These are phyloP conservation scores for Dimocarpus longan DNA, from an alignment of 345 rosid genomes.

Conservation along the genomic window DNA sequence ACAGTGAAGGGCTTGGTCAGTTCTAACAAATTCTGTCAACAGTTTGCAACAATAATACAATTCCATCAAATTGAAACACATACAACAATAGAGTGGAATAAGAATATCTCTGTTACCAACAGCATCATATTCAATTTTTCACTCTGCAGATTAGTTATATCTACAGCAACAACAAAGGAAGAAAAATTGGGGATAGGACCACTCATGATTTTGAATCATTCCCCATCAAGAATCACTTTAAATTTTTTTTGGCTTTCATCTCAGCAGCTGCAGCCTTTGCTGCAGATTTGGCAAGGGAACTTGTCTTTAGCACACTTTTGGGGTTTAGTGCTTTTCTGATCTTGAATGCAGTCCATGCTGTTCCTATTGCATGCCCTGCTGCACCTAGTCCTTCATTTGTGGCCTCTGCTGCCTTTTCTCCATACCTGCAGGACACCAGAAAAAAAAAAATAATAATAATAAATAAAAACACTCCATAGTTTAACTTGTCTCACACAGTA, in stretches of 20 bases:
- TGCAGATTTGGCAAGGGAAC: slow-evolving; percentile 68
- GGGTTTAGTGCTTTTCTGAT: slow-evolving; percentile 84
- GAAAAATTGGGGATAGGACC: background rate
- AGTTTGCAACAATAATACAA: background rate
- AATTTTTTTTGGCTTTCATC: slow-evolving; percentile 41
- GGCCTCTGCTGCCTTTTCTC: slow-evolving; percentile 82
- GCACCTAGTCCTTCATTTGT: slow-evolving; percentile 83
- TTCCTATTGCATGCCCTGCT: slow-evolving; percentile 82
- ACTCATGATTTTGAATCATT: background rate
- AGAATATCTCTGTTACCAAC: background rate
- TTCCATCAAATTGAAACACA: background rate
- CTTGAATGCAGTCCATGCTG: slow-evolving; percentile 91
- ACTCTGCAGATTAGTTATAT: background rate
- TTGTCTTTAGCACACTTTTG: slow-evolving; percentile 70
- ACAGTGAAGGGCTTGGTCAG: background rate
- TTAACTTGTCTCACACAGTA: background rate
- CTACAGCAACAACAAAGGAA: background rate
- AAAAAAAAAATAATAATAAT: too few relatives aligned
- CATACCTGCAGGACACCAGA: slow-evolving; percentile 53
- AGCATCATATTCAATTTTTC: background rate
- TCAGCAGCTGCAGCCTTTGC: slow-evolving; percentile 68
- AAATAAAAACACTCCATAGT: slow-evolving; percentile 11
- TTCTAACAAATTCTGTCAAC: background rate
- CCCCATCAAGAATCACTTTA: background rate
- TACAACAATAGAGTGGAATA: background rate